Evolutionary conservation across 495 filamentous ascomycete genomes (phyloP).

Genomic region (Annulohypoxylon bovei): DNA sequence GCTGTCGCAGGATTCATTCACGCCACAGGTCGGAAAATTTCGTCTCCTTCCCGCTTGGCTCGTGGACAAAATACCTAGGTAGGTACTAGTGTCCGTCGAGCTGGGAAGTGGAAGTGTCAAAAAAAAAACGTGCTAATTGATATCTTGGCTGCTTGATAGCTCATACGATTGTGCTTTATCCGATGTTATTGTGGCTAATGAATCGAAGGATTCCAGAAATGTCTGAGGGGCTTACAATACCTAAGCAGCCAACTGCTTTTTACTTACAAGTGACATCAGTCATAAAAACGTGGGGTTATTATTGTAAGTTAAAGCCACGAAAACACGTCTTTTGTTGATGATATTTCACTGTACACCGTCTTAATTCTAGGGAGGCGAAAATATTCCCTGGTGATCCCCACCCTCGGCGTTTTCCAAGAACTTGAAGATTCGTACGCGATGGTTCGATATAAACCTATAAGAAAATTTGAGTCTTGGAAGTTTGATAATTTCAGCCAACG

Average conservation of each 20-base stretch:
- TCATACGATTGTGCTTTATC: background rate
- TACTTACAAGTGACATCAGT: no score
- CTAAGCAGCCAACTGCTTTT: no score
- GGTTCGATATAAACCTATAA: background rate
- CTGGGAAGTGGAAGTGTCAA: no score
- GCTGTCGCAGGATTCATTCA: background rate
- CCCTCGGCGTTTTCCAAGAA: background rate
- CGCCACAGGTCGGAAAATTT: background rate
- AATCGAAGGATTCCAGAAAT: no score
- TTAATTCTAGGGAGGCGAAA: background rate
- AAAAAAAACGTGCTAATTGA: no score
- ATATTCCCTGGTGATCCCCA: background rate
- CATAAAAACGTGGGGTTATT: no score
- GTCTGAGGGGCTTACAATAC: background rate
- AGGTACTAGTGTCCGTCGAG: background rate
- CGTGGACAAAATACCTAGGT: background rate
- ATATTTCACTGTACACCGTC: background rate
- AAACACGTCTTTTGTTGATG: background rate
- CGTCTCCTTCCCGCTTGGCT: background rate
- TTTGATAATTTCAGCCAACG: background rate
- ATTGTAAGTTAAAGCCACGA: background rate
- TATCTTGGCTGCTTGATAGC: background rate
- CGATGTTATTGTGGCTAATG: background rate
- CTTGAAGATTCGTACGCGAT: background rate
- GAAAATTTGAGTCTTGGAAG: background rate